Evolutionary conservation across 2,329 filamentous ascomycete genomes (phyloP).

Genomic region (Paracoccidioides lutzii): DNA sequence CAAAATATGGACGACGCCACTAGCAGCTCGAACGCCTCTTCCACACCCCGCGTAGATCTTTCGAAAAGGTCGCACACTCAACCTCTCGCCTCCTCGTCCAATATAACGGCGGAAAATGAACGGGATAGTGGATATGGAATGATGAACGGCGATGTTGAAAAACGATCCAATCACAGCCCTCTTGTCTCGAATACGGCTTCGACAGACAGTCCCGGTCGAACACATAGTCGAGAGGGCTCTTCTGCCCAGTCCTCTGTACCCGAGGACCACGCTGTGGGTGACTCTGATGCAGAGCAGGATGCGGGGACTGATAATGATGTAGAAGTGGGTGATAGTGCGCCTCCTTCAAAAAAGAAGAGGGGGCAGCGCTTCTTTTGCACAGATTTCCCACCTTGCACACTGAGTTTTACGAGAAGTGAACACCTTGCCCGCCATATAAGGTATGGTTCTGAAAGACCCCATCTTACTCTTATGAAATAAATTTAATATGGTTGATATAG

Average conservation of each 20-base stretch:
- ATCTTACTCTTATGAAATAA: neutral
- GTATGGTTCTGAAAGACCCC: constrained; percentile 34
- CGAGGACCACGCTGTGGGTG: constrained; percentile 63
- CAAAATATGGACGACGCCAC: constrained; percentile 31
- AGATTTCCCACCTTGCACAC: constrained; percentile 80
- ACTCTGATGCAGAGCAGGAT: constrained; percentile 55
- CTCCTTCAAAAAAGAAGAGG: constrained; percentile 86
- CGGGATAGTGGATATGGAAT: constrained; percentile 1
- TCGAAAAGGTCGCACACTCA: neutral
- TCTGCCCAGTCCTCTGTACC: constrained; percentile 10
- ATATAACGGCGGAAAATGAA: neutral
- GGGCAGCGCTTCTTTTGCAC: constrained; percentile 93
- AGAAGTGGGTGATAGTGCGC: constrained; percentile 46
- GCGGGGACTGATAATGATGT: constrained; percentile 50
- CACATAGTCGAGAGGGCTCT: constrained; percentile 3
- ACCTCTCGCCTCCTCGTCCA: neutral
- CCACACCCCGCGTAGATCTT: constrained; percentile 30
- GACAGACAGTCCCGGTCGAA: neutral
- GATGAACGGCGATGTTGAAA: neutral
- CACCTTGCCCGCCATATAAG: constrained; percentile 90
- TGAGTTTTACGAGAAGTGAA: constrained; percentile 93
- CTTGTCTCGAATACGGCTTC: neutral
- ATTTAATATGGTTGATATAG: constrained; percentile 31
- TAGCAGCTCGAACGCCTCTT: constrained; percentile 41
- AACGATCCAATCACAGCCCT: neutral